These are phyloP conservation scores for Dactylis glomerata DNA, from an alignment of 176 grass and related monocot species.

Conservation along the genomic window DNA sequence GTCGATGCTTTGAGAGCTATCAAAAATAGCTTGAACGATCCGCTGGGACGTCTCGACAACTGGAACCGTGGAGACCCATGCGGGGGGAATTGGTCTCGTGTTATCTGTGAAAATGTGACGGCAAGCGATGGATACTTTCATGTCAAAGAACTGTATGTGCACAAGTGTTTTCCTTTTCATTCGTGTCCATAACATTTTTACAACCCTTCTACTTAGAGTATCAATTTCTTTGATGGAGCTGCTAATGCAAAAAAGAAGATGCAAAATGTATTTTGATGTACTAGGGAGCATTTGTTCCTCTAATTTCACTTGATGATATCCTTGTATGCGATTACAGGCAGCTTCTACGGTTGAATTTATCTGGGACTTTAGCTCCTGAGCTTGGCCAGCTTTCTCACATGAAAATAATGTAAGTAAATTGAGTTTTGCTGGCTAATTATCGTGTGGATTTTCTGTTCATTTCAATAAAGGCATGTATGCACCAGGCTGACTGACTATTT, in stretches of 20 bases:
- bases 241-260: background rate
- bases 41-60: conserved; percentile 31
- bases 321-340: conserved; percentile 58
- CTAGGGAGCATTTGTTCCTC: background rate
- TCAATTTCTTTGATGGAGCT: background rate
- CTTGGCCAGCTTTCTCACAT: conserved; percentile 72
- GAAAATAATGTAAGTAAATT: conserved; percentile 76
- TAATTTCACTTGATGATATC: conserved; percentile 22
- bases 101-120: conserved; percentile 74
- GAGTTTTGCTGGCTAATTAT: background rate
- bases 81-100: conserved; percentile 61
- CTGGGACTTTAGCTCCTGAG: conserved; percentile 78
- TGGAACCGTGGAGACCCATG: conserved; percentile 93
- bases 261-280: background rate
- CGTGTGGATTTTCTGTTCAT: background rate
- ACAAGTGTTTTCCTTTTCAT: conserved; percentile 31
- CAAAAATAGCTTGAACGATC: conserved; percentile 59
- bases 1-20: conserved; percentile 70
- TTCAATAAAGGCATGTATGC: background rate
- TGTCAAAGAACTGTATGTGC: conserved; percentile 81
- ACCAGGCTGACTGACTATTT: background rate
- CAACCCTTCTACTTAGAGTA: background rate
- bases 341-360: conserved; percentile 66
- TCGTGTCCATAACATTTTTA: conserved; percentile 22
- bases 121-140: conserved; percentile 66